Base-by-base conservation (phyloP, 164 flowering plant species). In the Liquidambar formosana region DNA sequence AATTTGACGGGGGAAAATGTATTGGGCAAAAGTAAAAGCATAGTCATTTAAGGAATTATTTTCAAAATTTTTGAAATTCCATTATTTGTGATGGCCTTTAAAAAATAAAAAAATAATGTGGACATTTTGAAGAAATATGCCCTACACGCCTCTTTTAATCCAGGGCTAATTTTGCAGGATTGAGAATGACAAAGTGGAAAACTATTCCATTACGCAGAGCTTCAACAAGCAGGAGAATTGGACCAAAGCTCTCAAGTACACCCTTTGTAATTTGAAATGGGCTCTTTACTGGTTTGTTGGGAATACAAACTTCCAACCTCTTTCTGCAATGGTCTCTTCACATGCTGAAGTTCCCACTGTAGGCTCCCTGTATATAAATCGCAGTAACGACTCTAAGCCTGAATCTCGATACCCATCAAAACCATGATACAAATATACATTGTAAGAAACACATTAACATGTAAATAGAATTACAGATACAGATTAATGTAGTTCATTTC, bases 231-330 rank as follows among this genome's bases (percentile, higher is more conserved):
- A 83, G 48, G 99, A 96, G 80, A 89, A 89, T 78, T 96, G 97
- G 98, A 96, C 99, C 23, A 96, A 92, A 82, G 97, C 99, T 78
- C 92, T 96, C 63, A 93, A 96, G 73, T 90, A 96, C 79, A 96
- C 93, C 1, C 94, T 96, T 65, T 92, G 98, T 83, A 79, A 96
- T 81, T 74, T 96, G 75, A 93, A 93, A 75, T 96, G 98, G 98
- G 95, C 93, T 61, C 91, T 96, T 67, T 93, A 74, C 77, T 93
- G 98, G 98, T 96, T 93, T 78, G 84, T 96, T 3, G 97, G 96
- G 8, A 96, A 86, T 65, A 91, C 98, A 12, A 86, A 88, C 68
- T 96, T 96, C 74, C 99, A 93, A 79, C 91, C 98, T 21, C 88
- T 86, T 22, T 81, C 90, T 61, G 76, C 90, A 6, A 52, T 76